Base-by-base conservation (phyloP, 768 basidiomycete genomes). In the Melanogaster broomeanus region DNA sequence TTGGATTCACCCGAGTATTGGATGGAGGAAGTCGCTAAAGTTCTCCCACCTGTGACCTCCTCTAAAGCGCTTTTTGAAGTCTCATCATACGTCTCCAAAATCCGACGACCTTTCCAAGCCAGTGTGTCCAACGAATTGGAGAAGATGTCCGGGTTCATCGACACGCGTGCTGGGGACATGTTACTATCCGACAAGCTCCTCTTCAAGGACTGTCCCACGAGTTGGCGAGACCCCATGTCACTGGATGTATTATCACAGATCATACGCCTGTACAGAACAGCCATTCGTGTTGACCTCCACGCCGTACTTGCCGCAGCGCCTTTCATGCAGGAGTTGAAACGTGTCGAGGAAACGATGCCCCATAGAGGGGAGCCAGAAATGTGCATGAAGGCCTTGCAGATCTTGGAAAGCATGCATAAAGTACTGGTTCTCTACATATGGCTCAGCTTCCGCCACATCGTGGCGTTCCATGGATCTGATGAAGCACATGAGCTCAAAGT, bases 321-420 rank as follows among this genome's bases (percentile, higher is more conserved):
- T 3, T 61, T 60, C 30, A 50, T 70, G 57, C 27, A 37, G n/a
- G 42, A 41, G n/a, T 28, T 70, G 34, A 27, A 49, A 21, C 41
- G 40, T 1, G 62, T 68, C 27, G 68, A 70, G 43, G 15, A 10
- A 16, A 66, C 61, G 59, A 70, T 59, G 57, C 55, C 48, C 1
- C 43, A 57, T 10, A 48, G 28, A 6, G 35, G 41, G 15, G 48
- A 40, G 12, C 40, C 33, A 6, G 41, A 13, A 3, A 34, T 19
- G 18, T 60, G 63, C 48, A 51, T 38, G 38, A 52, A 57, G 0
- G 63, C 64, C 2, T 42, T 68, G 39, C 57, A 37, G 31, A 54
- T 49, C n/a, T 68, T 98, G 41, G 95, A 98, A 68, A 74, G 78
- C 6, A 69, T 91, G 53, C 93, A 99, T 70, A 88, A 87, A 60